Evolutionary conservation across 192 early-diverging fungal species (phyloP).

Genomic region (Endogone sp.): DNA sequence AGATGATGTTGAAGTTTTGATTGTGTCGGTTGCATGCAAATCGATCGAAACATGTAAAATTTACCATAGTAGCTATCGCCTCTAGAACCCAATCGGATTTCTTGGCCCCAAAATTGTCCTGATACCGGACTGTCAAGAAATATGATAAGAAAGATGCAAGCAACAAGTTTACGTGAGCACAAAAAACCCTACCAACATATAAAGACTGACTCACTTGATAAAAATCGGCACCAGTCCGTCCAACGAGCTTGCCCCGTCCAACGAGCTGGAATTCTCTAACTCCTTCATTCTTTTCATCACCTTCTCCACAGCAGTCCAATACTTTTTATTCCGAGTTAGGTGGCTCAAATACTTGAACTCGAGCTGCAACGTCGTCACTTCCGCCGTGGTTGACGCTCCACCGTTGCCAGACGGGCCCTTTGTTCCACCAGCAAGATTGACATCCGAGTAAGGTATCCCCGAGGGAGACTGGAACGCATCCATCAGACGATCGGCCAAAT

Average conservation of each 20-base stretch:
- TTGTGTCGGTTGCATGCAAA: background rate
- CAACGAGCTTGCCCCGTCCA: constrained; percentile 28
- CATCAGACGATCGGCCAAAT: constrained; percentile 72
- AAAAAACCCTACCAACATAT: background rate
- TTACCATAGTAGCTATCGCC: constrained; percentile 92
- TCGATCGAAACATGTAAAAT: background rate
- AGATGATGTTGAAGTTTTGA: background rate
- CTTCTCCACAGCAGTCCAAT: constrained; percentile 66
- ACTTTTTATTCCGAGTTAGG: constrained; percentile 71
- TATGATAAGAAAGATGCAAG: background rate
- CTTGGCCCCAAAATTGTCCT: constrained; percentile 51
- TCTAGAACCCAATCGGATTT: constrained; percentile 71
- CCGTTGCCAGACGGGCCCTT: constrained; percentile 34
- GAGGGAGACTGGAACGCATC: constrained; percentile 63
- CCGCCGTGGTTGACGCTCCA: constrained; percentile 60
- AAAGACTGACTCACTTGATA: constrained; percentile 36
- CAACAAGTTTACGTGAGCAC: no score
- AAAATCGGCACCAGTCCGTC: constrained; percentile 79
- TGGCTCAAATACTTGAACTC: constrained; percentile 83
- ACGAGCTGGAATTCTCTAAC: constrained; percentile 22
- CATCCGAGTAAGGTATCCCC: constrained; percentile 60
- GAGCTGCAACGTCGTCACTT: constrained; percentile 81
- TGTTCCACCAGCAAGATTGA: constrained; percentile 59
- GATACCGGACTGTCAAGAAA: constrained; percentile 33
- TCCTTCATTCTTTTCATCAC: constrained; percentile 49